These are phyloP conservation scores for Phaeosphaeriaceae sp. DNA, from an alignment of 2,329 filamentous ascomycete genomes.

Conservation along the genomic window DNA sequence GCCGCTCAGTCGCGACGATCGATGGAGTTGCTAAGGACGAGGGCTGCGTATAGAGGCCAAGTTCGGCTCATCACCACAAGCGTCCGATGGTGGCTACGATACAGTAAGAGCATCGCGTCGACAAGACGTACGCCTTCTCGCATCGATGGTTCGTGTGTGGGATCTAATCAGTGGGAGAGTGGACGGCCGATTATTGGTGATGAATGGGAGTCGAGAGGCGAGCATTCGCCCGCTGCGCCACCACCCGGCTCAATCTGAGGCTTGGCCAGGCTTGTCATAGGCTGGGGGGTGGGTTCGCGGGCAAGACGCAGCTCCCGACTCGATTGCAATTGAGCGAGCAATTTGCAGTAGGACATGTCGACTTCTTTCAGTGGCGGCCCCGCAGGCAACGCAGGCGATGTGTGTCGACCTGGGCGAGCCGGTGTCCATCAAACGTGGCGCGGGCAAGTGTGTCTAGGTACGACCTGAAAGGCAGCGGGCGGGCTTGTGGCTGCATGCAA, in stretches of 20 bases:
- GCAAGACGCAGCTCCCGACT: background rate
- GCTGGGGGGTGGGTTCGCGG: background rate
- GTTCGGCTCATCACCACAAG: background rate
- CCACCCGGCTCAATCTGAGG: constrained; percentile 4
- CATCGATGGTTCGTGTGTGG: background rate
- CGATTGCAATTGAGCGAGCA: background rate
- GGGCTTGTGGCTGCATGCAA: background rate
- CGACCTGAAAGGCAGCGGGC: background rate
- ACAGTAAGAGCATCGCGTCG: background rate
- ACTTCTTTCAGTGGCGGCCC: background rate
- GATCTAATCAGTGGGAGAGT: background rate
- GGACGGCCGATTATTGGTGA: background rate
- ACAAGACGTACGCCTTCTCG: too few relatives aligned
- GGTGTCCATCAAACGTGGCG: background rate
- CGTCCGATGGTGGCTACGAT: background rate
- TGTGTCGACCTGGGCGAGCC: background rate
- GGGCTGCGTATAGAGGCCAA: too few relatives aligned
- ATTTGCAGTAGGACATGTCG: background rate
- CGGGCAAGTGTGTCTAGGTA: background rate
- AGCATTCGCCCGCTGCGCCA: constrained; percentile 5
- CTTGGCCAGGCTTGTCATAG: constrained; percentile 1
- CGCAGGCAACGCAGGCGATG: background rate
- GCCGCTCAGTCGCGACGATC: background rate
- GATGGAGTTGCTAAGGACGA: background rate
- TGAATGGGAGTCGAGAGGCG: background rate